A percentile compares a stretch with the other conserved stretches of the same genome.
These are phyloP conservation scores for Candida adriatica DNA, from an alignment of 805 yeast genomes.

Conservation along the genomic window DNA sequence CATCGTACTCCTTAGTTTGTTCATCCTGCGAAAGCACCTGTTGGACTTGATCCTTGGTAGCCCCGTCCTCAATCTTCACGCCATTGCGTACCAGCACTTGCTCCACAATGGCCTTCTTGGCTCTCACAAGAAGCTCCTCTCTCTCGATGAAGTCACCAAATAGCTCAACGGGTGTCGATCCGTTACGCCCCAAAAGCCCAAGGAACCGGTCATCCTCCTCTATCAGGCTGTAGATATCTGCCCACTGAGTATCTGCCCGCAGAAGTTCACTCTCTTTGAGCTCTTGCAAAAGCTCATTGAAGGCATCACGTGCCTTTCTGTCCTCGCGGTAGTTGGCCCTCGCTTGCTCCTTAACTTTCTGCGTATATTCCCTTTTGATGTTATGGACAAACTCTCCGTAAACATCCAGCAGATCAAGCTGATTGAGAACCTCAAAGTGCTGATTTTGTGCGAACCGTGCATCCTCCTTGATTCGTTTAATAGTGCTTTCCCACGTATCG, in stretches of 20 bases:
- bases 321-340: conserved; percentile 46
- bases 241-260: conserved; percentile 52
- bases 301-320: conserved; percentile 58
- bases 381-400: conserved; percentile 33
- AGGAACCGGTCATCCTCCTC: conserved; percentile 52
- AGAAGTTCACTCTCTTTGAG: conserved; percentile 29
- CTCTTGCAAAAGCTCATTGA: conserved; percentile 38
- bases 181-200: conserved; percentile 63
- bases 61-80: conserved; percentile 17
- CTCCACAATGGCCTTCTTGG: conserved; percentile 53
- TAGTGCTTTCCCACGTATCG: conserved; percentile 18
- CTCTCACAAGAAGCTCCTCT: conserved; percentile 45
- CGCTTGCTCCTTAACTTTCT: conserved; percentile 21
- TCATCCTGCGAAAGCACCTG: conserved; percentile 16
- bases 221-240: conserved; percentile 42
- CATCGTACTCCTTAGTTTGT: conserved; percentile 23
- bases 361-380: conserved; percentile 23
- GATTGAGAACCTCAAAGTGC: conserved; percentile 44
- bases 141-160: conserved; percentile 71
- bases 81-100: conserved; percentile 37
- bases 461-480: conserved; percentile 27
- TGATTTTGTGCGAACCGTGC: conserved; percentile 51
- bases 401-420: conserved; percentile 52
- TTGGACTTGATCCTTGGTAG: conserved; percentile 10
- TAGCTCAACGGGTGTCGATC: conserved; percentile 71